Evolutionary conservation across 805 yeast species (phyloP), one percentile per base, ranked within the genome.

Genomic region (Wickerhamiella allomyrinae): DNA sequence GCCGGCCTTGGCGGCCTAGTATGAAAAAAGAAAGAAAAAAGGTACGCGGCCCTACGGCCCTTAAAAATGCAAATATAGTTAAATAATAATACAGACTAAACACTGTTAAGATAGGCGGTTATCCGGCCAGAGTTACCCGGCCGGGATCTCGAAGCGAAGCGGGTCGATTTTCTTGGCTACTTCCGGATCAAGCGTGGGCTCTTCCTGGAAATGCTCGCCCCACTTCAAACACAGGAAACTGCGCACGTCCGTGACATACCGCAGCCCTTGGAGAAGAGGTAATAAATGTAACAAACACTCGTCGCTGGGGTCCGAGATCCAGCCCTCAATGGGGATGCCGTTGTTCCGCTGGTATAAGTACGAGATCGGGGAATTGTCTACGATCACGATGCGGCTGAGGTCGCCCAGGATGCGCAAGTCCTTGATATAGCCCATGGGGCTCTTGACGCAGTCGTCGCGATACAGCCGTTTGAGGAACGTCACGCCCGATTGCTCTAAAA

Each of bases 221-320:
- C 68, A 66, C 54, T 82, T 77, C 49, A 89, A 66, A 7, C 93
- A 75, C 42, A 89, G 63, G 2, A 89, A 65, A 27, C 73, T 73
- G 49, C 96, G 66, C 19, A 89, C 95, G 59, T 89, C 98, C 7
- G 85, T 76, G 21, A 89, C 76, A 48, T 75, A 73, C 44, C 94
- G 69, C 53, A 91, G 61, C 21, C 89, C 78, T 53, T 77, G 73
- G 34, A 85, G 62, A 55, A 91, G 63, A 1, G 98, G 97, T 34
- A 91, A 59, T 41, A 91, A 62, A 52, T 85, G 77, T 60, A 91
- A 65, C 45, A 91, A 64, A 54, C 85, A 94, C 19, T 77, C 67
- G 56, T 91, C 98, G 29, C 79, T 73, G n/a, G 93, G 94, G 60
- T 91, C 98, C 56, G 82, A 84, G 48, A 91, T 85, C 98, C 98